Base-by-base conservation (phyloP, 83 land plant genomes). In the Picea abies region DNA sequence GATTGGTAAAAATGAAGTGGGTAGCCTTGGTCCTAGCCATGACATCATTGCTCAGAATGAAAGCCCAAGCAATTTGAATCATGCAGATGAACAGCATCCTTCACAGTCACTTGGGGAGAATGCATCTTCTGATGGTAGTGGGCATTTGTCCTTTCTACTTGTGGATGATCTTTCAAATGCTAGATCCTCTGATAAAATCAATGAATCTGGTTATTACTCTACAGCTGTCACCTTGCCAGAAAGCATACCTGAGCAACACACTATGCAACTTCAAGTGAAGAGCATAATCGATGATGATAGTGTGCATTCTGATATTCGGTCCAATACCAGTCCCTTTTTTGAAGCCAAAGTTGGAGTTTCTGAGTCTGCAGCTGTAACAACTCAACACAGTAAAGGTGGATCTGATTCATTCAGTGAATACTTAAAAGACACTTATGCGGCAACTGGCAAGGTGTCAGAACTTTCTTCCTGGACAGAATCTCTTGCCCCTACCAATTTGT, bases 111-210 rank as follows among this genome's bases (percentile, higher is more conserved):
- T 76, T 25, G 61, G 60, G 22, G 62, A 76, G 79, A 76, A n/a
- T 14, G 9, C 79, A 56, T 7, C 62, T 52, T 29, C 32, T 49
- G 79, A 76, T 56, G 79, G 15, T 56, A 76, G 79, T 49, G 79
- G 79, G 79, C 19, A 76, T 76, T 61, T 49, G 37, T 49, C 79
- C 56, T 76, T 76, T 32, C 4, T 25, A 20, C 79, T 52, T 76
- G 20, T 60, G 2, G 60, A 22, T 23, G 61, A 76, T 60, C 49
- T 47, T 22, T 49, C 35, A 49, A 72, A 41, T 72, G 12, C 26
- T 44, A 76, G 60, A 60, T 76, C 78, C 14, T 76, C 60, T 6
- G 25, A 76, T 76, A 75, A 75, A 75, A 76, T 1, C 78, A 76
- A 76, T 49, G 78, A 52, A 52, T 22, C 35, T 22, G 25, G 22